phyloP scores from a whole-genome alignment of 192 early-diverging fungal species.

The Coemansia umbellata region DNA sequence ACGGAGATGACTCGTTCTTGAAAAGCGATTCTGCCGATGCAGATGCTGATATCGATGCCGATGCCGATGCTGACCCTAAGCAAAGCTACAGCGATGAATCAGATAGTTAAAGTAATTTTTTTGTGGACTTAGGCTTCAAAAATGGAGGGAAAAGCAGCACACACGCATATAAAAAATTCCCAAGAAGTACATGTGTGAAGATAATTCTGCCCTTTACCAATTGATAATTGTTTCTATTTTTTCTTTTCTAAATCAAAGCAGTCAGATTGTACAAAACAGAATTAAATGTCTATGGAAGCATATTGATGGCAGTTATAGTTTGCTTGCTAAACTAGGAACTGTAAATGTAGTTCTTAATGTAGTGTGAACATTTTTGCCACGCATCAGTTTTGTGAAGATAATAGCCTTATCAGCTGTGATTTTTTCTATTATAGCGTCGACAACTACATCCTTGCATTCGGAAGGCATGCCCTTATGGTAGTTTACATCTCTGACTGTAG shows the following conservation, averaged over 20 bases:
- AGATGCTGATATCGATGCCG: neutral
- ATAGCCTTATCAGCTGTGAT: neutral
- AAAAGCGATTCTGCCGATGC: neutral
- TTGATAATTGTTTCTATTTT: too few relatives aligned
- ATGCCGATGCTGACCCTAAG: neutral
- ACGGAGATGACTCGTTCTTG: slow-evolving; percentile 1
- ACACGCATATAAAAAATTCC: too few relatives aligned
- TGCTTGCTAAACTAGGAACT: slow-evolving; percentile 1
- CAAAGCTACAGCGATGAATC: neutral
- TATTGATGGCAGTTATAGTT: slow-evolving; percentile 13
- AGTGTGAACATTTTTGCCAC: neutral
- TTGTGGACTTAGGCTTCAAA: too few relatives aligned
- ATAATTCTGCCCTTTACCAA: too few relatives aligned
- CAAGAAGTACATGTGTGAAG: too few relatives aligned
- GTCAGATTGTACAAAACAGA: too few relatives aligned
- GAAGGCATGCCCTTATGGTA: slow-evolving; percentile 16
- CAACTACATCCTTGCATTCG: slow-evolving; percentile 2
- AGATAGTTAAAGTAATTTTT: too few relatives aligned
- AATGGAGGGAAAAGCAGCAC: too few relatives aligned
- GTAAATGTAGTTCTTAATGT: slow-evolving; percentile 27
- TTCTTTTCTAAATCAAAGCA: too few relatives aligned
- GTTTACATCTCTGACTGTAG: slow-evolving; percentile 11
- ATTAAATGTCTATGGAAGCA: too few relatives aligned
- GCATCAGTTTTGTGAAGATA: slow-evolving; percentile 11
- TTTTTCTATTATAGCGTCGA: slow-evolving; percentile 15